Conservation (phyloP, 2,329 filamentous ascomycete genomes). For the Macrophomina phaseolina region DNA sequence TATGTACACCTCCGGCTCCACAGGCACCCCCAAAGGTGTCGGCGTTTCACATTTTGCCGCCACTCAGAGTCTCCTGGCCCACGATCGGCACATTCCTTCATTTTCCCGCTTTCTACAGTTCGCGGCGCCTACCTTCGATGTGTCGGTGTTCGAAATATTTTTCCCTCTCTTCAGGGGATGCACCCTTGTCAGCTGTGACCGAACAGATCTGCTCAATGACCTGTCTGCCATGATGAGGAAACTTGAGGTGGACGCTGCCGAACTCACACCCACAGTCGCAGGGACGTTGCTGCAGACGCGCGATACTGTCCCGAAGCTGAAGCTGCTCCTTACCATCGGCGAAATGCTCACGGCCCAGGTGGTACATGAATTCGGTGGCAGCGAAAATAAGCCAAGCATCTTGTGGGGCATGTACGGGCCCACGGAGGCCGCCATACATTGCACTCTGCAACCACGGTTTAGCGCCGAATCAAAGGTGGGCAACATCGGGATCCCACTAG, state of each 20-base stretch:
- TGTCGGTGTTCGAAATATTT: constrained; percentile 94
- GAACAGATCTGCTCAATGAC: constrained; percentile 74
- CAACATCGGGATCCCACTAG: constrained; percentile 78
- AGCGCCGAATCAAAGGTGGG: constrained; percentile 61
- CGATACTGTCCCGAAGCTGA: constrained; percentile 69
- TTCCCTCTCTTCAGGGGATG: constrained; percentile 77
- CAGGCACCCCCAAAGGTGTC: constrained; percentile 87
- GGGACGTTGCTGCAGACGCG: constrained; percentile 75
- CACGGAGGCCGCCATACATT: constrained; percentile 91
- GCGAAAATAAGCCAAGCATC: constrained; percentile 61
- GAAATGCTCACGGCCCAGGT: constrained; percentile 87
- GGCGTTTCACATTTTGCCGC: constrained; percentile 79
- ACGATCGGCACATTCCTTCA: constrained; percentile 75
- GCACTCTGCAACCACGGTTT: constrained; percentile 74
- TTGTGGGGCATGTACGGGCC: constrained; percentile 95
- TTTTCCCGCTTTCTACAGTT: constrained; percentile 89
- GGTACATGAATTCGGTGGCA: constrained; percentile 77
- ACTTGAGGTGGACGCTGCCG: constrained; percentile 79
- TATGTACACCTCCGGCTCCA: constrained; percentile 93
- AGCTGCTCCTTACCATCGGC: constrained; percentile 81
- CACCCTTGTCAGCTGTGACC: constrained; percentile 74
- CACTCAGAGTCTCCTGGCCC: constrained; percentile 81
- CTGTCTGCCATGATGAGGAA: constrained; percentile 69
- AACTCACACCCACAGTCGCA: constrained; percentile 87
- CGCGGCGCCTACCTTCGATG: constrained; percentile 90